Base-by-base conservation (phyloP, 306 rosid species). In the Prosopis cineraria region DNA sequence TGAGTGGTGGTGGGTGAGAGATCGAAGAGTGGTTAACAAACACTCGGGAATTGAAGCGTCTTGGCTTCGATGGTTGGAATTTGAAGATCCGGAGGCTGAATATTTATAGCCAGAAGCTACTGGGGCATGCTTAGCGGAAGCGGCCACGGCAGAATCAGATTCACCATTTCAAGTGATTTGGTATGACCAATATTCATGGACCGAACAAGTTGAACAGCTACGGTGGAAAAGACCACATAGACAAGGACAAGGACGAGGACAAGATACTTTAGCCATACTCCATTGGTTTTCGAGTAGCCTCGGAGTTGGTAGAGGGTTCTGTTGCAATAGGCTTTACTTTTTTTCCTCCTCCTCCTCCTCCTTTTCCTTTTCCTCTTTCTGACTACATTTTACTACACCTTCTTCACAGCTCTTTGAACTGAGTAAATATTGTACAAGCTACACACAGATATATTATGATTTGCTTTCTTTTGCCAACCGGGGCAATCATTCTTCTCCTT, bases 231-330 rank as follows among this genome's bases (percentile, higher is more conserved):
- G 70, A 55, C 44, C 5, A 37, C 50, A 22, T 55, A 55, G 22
- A 40, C 84, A 73, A 41, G 24, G 13, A 63, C 45, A 22, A 55
- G 39, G 39, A 11, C 65, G 20, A 20, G 25, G 0, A 48, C 25
- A 45, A 60, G 78, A 85, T 82, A 80, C 74, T 76, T 87, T 84
- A 78, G 37, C 55, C 87, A 30, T 68, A 62, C 82, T 82, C 87
- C 89, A 31, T 74, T 72, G 81, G 74, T 80, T 83, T 74, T 47
- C 14, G 25, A 52, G n/a, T 20, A 71, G 14, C 64, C 76, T 34
- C 53, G 66, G 48, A 45, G 40, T 76, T 78, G 75, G 59, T 76
- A 7, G 70, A 63, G 30, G 30, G 64, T 76, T 70, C 67, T 20
- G 10, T 79, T 58, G 19, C 36, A 27, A 27, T 58, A 58, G 36